Conservation (phyloP, 352 stramenopile genomes). For the Phytophthora citrophthora region DNA sequence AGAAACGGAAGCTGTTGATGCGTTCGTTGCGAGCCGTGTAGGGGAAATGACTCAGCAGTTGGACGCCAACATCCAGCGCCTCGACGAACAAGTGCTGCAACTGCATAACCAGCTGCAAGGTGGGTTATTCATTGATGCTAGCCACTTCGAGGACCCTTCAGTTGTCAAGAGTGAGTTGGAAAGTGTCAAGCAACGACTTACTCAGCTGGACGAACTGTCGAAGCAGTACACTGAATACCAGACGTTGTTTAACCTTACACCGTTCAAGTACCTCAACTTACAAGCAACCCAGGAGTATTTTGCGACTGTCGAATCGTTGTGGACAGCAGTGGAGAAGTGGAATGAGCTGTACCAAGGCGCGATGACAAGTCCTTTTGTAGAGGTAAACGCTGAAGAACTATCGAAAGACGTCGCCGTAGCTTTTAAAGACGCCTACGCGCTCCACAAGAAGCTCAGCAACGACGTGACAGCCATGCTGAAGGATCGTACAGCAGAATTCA, state of each 20-base stretch:
- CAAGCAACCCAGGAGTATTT: constrained; percentile 89
- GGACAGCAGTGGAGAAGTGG: constrained; percentile 87
- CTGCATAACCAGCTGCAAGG: constrained; percentile 82
- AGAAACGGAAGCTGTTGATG: constrained; percentile 85
- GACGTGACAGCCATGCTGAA: constrained; percentile 90
- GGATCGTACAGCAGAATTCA: constrained; percentile 90
- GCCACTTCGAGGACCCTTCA: constrained; percentile 86
- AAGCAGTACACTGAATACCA: constrained; percentile 95
- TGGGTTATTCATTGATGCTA: constrained; percentile 89
- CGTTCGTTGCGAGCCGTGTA: constrained; percentile 86
- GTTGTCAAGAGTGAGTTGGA: constrained; percentile 86
- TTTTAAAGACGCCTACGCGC: constrained; percentile 90
- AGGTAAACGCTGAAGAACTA: constrained; percentile 90
- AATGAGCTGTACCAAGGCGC: constrained; percentile 78
- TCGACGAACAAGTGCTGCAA: constrained; percentile 92
- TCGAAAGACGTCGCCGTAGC: constrained; percentile 85
- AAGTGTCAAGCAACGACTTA: constrained; percentile 80
- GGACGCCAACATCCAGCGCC: constrained; percentile 92
- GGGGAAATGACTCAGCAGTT: constrained; percentile 93
- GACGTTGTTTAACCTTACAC: constrained; percentile 88
- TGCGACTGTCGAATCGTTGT: constrained; percentile 84
- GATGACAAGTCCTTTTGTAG: constrained; percentile 86
- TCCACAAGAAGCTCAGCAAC: constrained; percentile 93
- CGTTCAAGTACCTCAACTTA: constrained; percentile 92
- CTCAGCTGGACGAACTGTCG: constrained; percentile 85